Evolutionary conservation across 2,329 filamentous ascomycete genomes (phyloP), one percentile per base, ranked within the genome.

Genomic region (Ophiocordyceps polyrhachis-furcata): DNA sequence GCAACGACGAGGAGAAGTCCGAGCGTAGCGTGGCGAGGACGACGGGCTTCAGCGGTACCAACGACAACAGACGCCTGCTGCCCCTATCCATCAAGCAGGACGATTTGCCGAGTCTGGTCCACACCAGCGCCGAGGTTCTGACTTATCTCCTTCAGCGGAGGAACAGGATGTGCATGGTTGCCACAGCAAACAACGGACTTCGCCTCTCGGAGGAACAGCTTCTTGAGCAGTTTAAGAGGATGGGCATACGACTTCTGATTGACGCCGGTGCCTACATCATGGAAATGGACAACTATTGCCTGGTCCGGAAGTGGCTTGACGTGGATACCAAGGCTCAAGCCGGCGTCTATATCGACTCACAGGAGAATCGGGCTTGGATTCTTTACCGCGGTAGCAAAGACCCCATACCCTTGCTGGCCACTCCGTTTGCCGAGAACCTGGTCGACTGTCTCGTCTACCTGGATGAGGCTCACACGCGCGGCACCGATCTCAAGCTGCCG

Each of bases 31-130:
- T 5, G 12, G 44, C 44, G 6, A 45, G 13, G 1, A 81, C 78
- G 0, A 83, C 79, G 0, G 81, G 81, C 0, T 86, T 87, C 54
- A 81, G 75, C 8, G 81, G 81, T 0, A 85, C 81, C 0, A 84
- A 82, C 41, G 81, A 85, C 52, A 76, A 72, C 19, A 65, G 69
- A 35, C 61, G 58, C 0, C 63, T 81, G 31, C 57, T 84, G 0
- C 81, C 81, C 0, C 55, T 76, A n/a, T 75, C 67, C 0, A 74
- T 84, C 19, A 56, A 62, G 19, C 79, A 84, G 44, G 58, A 72
- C 0, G 78, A 85, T 47, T 63, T 85, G 0, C 59, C 64, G 0
- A 56, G 62, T 0, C 63, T 82, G 0, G 52, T 58, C 0, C 73
- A 80, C 42, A 82, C 77, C 0, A 82, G 78, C 46, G 77, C 77